Evolutionary conservation across 805 yeast species (phyloP).

Genomic region (Nakazawaea ernobii): DNA sequence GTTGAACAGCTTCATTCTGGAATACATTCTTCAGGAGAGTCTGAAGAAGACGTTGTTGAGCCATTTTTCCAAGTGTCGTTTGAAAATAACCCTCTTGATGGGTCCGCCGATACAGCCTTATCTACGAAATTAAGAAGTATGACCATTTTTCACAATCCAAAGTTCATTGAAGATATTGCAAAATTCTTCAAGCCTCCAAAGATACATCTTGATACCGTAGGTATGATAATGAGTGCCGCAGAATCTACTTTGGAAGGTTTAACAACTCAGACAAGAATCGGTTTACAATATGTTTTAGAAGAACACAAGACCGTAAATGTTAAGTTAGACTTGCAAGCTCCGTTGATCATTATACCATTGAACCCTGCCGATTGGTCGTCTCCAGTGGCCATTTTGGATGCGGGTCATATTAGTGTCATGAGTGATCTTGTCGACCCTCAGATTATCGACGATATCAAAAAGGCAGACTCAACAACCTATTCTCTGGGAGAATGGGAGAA

Average conservation of each 20-base stretch:
- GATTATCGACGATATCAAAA: constrained; percentile 62
- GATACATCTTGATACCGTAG: constrained; percentile 79
- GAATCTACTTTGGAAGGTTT: constrained; percentile 91
- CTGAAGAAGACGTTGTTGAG: constrained; percentile 22
- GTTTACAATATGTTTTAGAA: constrained; percentile 87
- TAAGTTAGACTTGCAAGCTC: constrained; percentile 88
- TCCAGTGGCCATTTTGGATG: constrained; percentile 88
- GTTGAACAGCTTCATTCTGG: constrained; percentile 57
- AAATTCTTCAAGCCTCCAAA: constrained; percentile 83
- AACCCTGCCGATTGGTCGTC: constrained; percentile 75
- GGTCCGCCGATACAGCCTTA: constrained; percentile 73
- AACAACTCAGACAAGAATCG: constrained; percentile 83
- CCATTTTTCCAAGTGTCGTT: constrained; percentile 81
- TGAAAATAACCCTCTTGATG: constrained; percentile 84
- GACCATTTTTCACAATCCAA: constrained; percentile 86
- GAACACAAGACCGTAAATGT: constrained; percentile 89
- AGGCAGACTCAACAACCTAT: constrained; percentile 49
- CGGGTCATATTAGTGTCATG: constrained; percentile 84
- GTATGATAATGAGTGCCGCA: constrained; percentile 89
- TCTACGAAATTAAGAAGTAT: constrained; percentile 74
- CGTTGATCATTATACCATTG: constrained; percentile 79
- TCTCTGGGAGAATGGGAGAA: constrained; percentile 57
- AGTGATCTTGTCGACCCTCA: constrained; percentile 76
- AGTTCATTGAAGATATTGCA: constrained; percentile 68
- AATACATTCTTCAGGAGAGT: constrained; percentile 20